These are phyloP conservation scores for Solanum phureja DNA, from an alignment of 257 asterid genomes.

Conservation along the genomic window DNA sequence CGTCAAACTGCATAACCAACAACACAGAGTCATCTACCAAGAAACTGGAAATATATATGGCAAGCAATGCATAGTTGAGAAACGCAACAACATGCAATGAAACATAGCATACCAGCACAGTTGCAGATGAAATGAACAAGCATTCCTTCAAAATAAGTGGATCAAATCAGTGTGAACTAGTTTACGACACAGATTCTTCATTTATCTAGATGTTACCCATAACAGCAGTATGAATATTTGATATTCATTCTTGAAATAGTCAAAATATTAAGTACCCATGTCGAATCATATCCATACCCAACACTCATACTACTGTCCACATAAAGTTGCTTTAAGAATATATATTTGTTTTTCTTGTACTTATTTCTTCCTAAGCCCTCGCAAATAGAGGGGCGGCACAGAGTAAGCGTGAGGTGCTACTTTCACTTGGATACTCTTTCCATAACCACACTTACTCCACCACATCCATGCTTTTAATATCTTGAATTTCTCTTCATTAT, in stretches of 20 bases:
- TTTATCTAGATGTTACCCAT: neutral
- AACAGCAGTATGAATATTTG: neutral
- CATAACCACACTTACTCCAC: neutral
- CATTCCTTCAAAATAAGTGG: neutral
- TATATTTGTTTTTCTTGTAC: neutral
- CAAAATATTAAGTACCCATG: neutral
- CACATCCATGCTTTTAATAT: neutral
- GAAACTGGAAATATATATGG: neutral
- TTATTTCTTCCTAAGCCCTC: neutral
- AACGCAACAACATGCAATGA: neutral
- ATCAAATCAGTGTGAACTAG: neutral
- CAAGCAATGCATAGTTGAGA: neutral
- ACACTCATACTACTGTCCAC: neutral
- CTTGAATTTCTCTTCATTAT: neutral
- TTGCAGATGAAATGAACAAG: neutral
- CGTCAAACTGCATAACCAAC: constrained; percentile 47
- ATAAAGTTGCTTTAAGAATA: neutral
- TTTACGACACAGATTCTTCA: neutral
- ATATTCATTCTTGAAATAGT: neutral
- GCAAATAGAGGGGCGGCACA: neutral
- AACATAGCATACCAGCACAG: neutral
- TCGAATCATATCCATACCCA: neutral
- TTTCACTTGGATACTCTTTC: neutral
- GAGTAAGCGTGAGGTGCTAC: neutral
- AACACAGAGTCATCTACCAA: neutral